These are phyloP conservation scores for Saitozyma sp. DNA, from an alignment of 768 basidiomycete genomes.

Conservation along the genomic window DNA sequence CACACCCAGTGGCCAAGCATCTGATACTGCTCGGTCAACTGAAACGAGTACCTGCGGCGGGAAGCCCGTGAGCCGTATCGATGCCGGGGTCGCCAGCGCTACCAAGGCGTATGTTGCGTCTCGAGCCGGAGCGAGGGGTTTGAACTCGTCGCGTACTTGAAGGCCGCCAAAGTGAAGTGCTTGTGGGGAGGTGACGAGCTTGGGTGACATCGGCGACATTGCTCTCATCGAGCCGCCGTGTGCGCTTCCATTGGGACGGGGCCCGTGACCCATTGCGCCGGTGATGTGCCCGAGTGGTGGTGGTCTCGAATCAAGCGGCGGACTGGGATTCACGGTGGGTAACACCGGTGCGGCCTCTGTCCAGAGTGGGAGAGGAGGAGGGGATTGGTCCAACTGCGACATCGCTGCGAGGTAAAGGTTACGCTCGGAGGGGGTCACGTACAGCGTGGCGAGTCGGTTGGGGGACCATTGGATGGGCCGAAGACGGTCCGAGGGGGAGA, in stretches of 20 bases:
- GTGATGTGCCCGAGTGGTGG: slow-evolving; percentile 1
- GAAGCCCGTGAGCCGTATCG: slow-evolving; percentile 33
- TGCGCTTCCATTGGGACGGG: not conserved
- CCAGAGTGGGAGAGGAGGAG: slow-evolving; percentile 40
- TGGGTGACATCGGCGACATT: slow-evolving; percentile 20
- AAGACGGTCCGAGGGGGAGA: not conserved
- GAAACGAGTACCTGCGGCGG: slow-evolving; percentile 21
- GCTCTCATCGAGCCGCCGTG: slow-evolving; percentile 5
- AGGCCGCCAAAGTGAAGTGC: slow-evolving; percentile 1
- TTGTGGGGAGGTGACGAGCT: slow-evolving; percentile 38
- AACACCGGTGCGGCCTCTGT: slow-evolving; percentile 38
- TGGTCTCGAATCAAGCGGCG: not conserved
- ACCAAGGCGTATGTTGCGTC: slow-evolving; percentile 27
- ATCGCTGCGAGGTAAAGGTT: slow-evolving; percentile 46
- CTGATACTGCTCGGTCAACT: slow-evolving; percentile 19
- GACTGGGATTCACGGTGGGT: slow-evolving; percentile 13
- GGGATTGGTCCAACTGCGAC: slow-evolving; percentile 38
- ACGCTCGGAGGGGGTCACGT: slow-evolving; percentile 41
- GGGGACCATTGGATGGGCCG: slow-evolving; percentile 23
- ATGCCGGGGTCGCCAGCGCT: slow-evolving; percentile 13
- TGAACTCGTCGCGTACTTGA: too few relatives aligned
- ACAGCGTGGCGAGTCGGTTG: slow-evolving; percentile 33
- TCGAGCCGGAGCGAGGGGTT: not conserved
- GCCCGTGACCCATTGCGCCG: not conserved
- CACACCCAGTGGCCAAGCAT: slow-evolving; percentile 24